Evolutionary conservation across 768 basidiomycete genomes (phyloP), one percentile per base, ranked within the genome.

Genomic region (Chalciporus chontae): DNA sequence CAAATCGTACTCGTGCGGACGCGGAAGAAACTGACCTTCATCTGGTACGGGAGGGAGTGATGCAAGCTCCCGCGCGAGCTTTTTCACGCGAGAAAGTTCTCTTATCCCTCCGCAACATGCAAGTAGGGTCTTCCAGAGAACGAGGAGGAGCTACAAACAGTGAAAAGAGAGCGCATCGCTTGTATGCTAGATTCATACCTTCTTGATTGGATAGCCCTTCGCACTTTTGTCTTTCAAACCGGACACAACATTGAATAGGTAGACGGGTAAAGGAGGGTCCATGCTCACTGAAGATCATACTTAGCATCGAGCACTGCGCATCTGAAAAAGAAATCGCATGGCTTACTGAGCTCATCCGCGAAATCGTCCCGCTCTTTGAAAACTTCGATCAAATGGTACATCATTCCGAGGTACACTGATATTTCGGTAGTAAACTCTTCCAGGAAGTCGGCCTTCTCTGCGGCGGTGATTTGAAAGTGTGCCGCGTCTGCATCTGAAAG

Each of bases 141-240:
- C 80, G 14, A 98, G 80, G 11, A 99, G 79, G 3, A 97, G 81
- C 94, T 96, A 60, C 8, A 43, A 32, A 50, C 42, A 21, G 47
- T 55, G 52, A 51, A 54, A 37, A 44, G 29, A 34, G 10, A 34
- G 43, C 34, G 42, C 7, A 18, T 3, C 3, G 13, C 46, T 37
- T 48, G 47, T 23, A 36, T 24, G 47, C 52, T 41, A 32, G 17
- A 47, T 24, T 42, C 66, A 18, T 45, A 90, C 94, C 80, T 97
- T 97, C 73, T 98, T 99, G 59, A 96, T 89, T 0, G 96, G 96
- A 69, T 96, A 99, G 5, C 91, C 91, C 63, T 90, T 94, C 2
- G 92, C 88, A 62, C 87, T 89, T 71, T 93, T 92, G 66, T 98
- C 95, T 57, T 91, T 84, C 37, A 97, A 73, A 37, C 85, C 84